Conservation (phyloP, 108 stramenopile genomes). For the Nitzschia sp. region DNA sequence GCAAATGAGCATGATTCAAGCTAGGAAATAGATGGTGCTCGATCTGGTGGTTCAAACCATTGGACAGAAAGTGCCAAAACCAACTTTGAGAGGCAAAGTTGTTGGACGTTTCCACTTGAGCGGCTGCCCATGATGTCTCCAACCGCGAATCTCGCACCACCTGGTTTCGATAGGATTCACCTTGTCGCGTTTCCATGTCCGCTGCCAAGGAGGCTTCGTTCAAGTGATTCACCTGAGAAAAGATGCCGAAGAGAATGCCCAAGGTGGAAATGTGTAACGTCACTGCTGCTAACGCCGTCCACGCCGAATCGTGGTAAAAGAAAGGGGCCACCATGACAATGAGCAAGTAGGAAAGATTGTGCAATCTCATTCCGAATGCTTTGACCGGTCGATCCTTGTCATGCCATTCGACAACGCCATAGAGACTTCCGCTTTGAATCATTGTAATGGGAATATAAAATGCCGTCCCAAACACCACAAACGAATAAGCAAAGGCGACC, state of each 20-base stretch:
- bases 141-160: constrained; percentile 6
- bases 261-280: constrained; percentile 41
- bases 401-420: constrained; percentile 48
- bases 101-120: constrained; percentile 66
- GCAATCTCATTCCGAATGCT: constrained; percentile 29
- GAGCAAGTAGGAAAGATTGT: constrained; percentile 38
- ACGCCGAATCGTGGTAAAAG: constrained; percentile 19
- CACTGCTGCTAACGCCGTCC: constrained; percentile 25
- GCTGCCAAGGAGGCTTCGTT: constrained; percentile 52
- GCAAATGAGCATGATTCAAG: constrained; percentile 76
- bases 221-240: constrained; percentile 66
- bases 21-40: constrained; percentile 75
- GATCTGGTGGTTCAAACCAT: constrained; percentile 69
- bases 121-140: constrained; percentile 49
- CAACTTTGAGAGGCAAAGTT: constrained; percentile 52
- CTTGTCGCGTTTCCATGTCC: constrained; percentile 20
- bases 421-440: constrained; percentile 32
- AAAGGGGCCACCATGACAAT: constrained; percentile 50
- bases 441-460: constrained; percentile 57
- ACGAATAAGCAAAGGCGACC: constrained; percentile 50
- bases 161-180: background rate
- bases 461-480: constrained; percentile 56
- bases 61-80: constrained; percentile 56
- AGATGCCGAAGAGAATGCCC: constrained; percentile 66
- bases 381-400: constrained; percentile 36